Conservation (phyloP, 805 yeast genomes). For the Lachancea fermentati region DNA sequence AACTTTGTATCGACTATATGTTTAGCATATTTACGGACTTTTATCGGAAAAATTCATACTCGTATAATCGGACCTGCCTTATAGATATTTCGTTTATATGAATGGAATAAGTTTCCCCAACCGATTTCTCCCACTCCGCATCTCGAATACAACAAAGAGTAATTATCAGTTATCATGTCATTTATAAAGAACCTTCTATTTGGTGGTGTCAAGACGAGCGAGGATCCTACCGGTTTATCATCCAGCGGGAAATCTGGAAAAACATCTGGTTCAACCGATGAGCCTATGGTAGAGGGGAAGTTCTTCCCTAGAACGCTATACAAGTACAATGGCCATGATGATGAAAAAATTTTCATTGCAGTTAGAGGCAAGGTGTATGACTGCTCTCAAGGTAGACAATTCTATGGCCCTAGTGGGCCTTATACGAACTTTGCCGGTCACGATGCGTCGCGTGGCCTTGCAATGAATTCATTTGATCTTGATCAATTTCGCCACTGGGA, state of each 20-base stretch:
- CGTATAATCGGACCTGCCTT: no score
- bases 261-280: conserved; percentile 14
- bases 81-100: no score
- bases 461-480: conserved; percentile 76
- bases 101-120: no score
- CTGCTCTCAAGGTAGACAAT: conserved; percentile 69
- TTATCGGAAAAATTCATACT: no score
- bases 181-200: conserved; percentile 29
- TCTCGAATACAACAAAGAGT: no score
- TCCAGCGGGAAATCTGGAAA: conserved; percentile 4
- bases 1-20: no score
- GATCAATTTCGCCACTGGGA: conserved; percentile 61
- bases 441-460: conserved; percentile 91
- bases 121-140: no score
- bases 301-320: conserved; percentile 74
- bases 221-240: conserved; percentile 33
- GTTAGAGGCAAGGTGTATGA: conserved; percentile 86
- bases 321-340: conserved; percentile 75
- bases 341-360: conserved; percentile 75
- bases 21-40: no score
- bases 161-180: no score
- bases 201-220: conserved; percentile 30
- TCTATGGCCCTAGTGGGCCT: conserved; percentile 96
- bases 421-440: conserved; percentile 93
- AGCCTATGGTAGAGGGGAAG: conserved; percentile 38